Evolutionary conservation across 352 stramenopile species (phyloP).

Genomic region (Peronospora destructor): DNA sequence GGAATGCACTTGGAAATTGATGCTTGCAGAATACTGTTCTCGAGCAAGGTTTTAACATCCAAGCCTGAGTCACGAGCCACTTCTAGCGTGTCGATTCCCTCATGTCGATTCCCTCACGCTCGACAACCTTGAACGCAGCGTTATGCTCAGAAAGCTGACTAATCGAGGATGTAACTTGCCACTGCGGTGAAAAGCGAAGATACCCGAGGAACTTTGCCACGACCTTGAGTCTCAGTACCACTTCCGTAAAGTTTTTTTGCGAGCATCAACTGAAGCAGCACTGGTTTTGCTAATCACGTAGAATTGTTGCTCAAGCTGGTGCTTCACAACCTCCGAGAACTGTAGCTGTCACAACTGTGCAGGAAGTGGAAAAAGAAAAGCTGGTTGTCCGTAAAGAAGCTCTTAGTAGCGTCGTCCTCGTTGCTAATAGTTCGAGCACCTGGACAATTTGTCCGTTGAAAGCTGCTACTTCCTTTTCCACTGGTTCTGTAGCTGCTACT

Average conservation of each 20-base stretch:
- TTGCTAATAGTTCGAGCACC: neutral
- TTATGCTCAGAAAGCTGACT: slow-evolving; percentile 32
- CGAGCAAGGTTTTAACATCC: slow-evolving; percentile 40
- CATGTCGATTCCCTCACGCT: slow-evolving; percentile 41
- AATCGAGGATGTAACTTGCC: slow-evolving; percentile 40
- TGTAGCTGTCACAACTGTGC: slow-evolving; percentile 54
- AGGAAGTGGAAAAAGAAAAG: slow-evolving; percentile 74
- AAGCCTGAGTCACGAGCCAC: slow-evolving; percentile 24
- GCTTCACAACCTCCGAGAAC: slow-evolving; percentile 54
- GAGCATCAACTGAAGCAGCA: slow-evolving; percentile 24
- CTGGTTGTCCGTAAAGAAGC: slow-evolving; percentile 58
- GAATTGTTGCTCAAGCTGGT: slow-evolving; percentile 50
- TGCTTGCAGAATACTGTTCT: slow-evolving; percentile 33
- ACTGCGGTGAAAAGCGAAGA: slow-evolving; percentile 54
- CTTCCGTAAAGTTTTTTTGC: slow-evolving; percentile 54
- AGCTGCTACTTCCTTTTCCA: slow-evolving; percentile 11
- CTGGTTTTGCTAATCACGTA: slow-evolving; percentile 19
- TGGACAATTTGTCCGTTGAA: slow-evolving; percentile 10
- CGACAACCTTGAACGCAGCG: slow-evolving; percentile 39
- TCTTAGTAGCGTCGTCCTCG: slow-evolving; percentile 15
- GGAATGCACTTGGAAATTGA: slow-evolving; percentile 54
- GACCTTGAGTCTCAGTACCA: slow-evolving; percentile 50
- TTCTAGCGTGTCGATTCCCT: slow-evolving; percentile 50
- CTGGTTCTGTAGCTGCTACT: slow-evolving; percentile 8
- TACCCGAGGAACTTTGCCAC: slow-evolving; percentile 67